Percentiles rank a stretch among this genome's conserved stretches.
Conservation (phyloP, 371 early-diverging fungal genomes). For the Haplosporangium sp. region DNA sequence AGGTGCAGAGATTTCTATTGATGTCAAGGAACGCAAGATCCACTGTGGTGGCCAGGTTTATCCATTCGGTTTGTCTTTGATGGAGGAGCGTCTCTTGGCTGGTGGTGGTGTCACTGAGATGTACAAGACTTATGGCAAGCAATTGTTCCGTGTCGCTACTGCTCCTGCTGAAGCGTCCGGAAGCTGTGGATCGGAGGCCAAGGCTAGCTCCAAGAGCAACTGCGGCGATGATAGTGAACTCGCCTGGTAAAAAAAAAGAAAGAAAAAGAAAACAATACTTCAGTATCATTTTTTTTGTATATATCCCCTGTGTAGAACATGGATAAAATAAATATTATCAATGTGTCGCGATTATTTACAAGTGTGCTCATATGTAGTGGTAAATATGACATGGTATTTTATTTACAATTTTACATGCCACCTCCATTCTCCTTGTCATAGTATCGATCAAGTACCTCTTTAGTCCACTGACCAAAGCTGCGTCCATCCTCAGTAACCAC, state of each 20-base stretch:
- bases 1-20: slow-evolving; percentile 71
- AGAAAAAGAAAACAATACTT: neutral
- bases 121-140: slow-evolving; percentile 78
- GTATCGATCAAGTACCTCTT: slow-evolving; percentile 59
- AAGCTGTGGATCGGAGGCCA: slow-evolving; percentile 40
- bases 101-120: slow-evolving; percentile 83
- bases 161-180: slow-evolving; percentile 33
- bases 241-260: slow-evolving; percentile 37
- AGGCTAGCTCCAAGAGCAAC: slow-evolving; percentile 30
- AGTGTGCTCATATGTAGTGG: neutral
- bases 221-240: slow-evolving; percentile 53
- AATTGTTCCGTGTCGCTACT: slow-evolving; percentile 77
- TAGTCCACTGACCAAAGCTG: slow-evolving; percentile 71
- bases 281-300: slow-evolving; percentile 6
- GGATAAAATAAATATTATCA: slow-evolving; percentile 2
- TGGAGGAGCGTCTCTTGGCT: slow-evolving; percentile 81
- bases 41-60: slow-evolving; percentile 63
- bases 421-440: slow-evolving; percentile 42
- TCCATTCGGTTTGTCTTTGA: slow-evolving; percentile 67
- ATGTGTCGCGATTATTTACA: neutral
- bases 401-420: slow-evolving; percentile 10
- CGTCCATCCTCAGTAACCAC: slow-evolving; percentile 59
- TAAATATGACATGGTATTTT: neutral
- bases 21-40: slow-evolving; percentile 72
- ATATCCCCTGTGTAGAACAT: slow-evolving; percentile 6